Conservation (phyloP, 1,284 basidiomycete genomes). For the Cutaneotrichosporon spelunceum region DNA sequence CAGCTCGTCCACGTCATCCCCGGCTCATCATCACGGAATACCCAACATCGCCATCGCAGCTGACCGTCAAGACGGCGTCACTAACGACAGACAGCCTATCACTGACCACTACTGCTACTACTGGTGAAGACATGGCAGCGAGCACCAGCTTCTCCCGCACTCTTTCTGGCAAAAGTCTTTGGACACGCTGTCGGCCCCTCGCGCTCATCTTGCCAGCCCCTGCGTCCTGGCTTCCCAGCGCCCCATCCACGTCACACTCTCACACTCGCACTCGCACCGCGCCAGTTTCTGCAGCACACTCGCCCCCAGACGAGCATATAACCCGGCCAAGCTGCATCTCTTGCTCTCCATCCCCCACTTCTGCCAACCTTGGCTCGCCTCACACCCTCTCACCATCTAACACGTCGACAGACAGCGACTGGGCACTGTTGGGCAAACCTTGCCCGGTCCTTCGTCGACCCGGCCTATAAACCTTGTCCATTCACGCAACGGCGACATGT, state of each 20-base stretch:
- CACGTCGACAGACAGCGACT: not conserved
- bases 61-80: too few relatives aligned
- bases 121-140: too few relatives aligned
- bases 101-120: too few relatives aligned
- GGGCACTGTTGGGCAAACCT: not conserved
- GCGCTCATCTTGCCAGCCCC: not conserved
- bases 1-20: too few relatives aligned
- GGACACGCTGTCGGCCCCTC: not conserved
- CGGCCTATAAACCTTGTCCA: conserved; percentile 26
- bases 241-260: not conserved
- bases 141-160: too few relatives aligned
- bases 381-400: not conserved
- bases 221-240: not conserved
- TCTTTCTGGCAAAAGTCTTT: too few relatives aligned
- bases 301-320: not conserved
- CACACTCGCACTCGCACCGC: not conserved
- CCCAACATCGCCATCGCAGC: too few relatives aligned
- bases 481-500: conserved; percentile 26
- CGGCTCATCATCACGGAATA: too few relatives aligned
- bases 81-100: too few relatives aligned
- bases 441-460: conserved; percentile 23
- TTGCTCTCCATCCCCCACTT: not conserved
- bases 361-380: not conserved
- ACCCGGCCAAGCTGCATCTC: not conserved
- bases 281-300: not conserved